These are phyloP conservation scores for Monosporozyma aerobia DNA, from an alignment of 805 yeast species.

Conservation along the genomic window DNA sequence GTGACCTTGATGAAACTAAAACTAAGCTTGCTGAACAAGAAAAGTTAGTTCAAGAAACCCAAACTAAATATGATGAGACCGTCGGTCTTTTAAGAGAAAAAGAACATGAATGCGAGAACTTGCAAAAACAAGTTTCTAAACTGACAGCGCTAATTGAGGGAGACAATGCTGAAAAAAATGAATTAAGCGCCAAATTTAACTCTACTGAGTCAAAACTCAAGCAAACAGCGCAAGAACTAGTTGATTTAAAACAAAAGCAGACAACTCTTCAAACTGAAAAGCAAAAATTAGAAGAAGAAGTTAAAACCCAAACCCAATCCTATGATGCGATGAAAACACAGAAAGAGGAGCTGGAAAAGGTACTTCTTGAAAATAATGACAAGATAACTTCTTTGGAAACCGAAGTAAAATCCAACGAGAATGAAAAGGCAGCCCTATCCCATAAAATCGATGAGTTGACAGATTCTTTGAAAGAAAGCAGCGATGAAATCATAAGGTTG, in stretches of 20 bases:
- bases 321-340: not conserved
- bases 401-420: not conserved
- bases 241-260: slow-evolving; percentile 6
- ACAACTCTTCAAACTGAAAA: slow-evolving; percentile 1
- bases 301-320: not conserved
- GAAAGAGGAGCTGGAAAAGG: not conserved
- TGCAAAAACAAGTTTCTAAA: not conserved
- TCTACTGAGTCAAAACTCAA: slow-evolving; percentile 3
- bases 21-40: not conserved
- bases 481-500: slow-evolving; percentile 1
- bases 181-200: slow-evolving; percentile 4
- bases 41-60: not conserved
- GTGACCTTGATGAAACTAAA: not conserved
- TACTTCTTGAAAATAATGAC: not conserved
- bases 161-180: not conserved
- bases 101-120: not conserved
- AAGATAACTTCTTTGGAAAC: not conserved
- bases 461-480: slow-evolving; percentile 3
- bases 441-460: slow-evolving; percentile 1
- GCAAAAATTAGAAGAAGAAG: not conserved
- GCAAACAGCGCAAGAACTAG: not conserved
- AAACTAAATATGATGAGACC: not conserved
- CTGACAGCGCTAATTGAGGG: not conserved
- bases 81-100: not conserved
- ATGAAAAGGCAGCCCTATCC: not conserved